phyloP scores from a whole-genome alignment of 1,284 basidiomycete genomes.

The Naganishia albida region DNA sequence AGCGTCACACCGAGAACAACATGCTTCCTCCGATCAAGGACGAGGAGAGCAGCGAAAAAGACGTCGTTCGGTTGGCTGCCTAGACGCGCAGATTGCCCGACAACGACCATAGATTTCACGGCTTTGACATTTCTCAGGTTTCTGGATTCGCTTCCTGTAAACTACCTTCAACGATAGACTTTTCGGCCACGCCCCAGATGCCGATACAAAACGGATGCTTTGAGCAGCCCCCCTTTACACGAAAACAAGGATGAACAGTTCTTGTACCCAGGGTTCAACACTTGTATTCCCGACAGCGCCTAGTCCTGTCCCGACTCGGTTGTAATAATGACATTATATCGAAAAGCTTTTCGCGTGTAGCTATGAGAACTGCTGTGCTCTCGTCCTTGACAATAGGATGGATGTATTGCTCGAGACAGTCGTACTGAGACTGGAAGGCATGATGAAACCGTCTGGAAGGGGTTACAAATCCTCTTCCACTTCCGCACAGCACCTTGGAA shows the following conservation, averaged over 20 bases:
- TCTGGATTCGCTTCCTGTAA: neutral
- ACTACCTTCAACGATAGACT: conserved; percentile 29
- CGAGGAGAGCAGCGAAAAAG: conserved; percentile 23
- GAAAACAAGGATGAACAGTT: neutral
- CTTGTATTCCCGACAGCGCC: conserved; percentile 12
- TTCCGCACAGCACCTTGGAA: no score
- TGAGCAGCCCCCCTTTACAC: neutral
- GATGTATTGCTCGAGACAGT: no score
- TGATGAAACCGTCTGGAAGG: no score
- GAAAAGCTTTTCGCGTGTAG: neutral
- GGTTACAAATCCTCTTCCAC: no score
- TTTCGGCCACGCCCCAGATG: neutral
- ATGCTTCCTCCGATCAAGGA: conserved; percentile 18
- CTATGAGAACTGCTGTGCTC: no score
- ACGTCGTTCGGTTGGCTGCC: neutral
- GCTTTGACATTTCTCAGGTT: conserved; percentile 3
- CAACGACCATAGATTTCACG: neutral
- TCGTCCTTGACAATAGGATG: no score
- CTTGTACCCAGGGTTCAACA: conserved; percentile 10
- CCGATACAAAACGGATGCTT: neutral
- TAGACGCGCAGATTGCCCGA: neutral
- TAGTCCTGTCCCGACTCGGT: conserved; percentile 11
- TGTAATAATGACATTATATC: conserved; percentile 22
- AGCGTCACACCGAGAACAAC: conserved; percentile 32
- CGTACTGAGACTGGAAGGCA: no score